Evolutionary conservation across 2,329 filamentous ascomycete genomes (phyloP).

Genomic region (Arthrinium phaeospermum): DNA sequence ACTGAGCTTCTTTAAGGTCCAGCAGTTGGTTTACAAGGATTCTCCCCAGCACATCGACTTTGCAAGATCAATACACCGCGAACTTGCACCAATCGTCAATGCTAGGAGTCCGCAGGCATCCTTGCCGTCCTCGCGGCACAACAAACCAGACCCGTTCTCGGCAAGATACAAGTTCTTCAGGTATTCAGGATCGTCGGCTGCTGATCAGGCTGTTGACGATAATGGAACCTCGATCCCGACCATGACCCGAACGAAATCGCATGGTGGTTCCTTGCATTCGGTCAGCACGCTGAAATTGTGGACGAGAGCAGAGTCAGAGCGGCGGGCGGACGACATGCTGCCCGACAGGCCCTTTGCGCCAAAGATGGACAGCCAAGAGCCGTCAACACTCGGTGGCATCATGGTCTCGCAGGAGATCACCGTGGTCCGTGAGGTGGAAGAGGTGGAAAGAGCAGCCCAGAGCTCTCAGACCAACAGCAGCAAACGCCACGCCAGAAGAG

Average conservation of each 20-base stretch:
- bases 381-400: conserved; percentile 57
- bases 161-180: neutral
- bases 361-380: conserved; percentile 23
- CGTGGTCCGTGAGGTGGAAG: conserved; percentile 49
- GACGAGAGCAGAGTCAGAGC: conserved; percentile 24
- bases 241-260: conserved; percentile 31
- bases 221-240: conserved; percentile 39
- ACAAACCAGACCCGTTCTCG: neutral
- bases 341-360: conserved; percentile 10
- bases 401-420: conserved; percentile 67
- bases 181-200: neutral
- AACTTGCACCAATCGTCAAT: conserved; percentile 59
- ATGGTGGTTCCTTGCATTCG: conserved; percentile 35
- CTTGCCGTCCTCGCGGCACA: neutral
- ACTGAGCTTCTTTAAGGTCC: conserved; percentile 68
- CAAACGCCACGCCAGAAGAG: conserved; percentile 21
- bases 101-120: conserved; percentile 24
- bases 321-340: neutral
- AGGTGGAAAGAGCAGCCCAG: conserved; percentile 24
- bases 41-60: conserved; percentile 64
- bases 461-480: conserved; percentile 22
- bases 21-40: conserved; percentile 65
- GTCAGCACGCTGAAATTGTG: conserved; percentile 42
- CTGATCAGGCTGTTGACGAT: conserved; percentile 32
- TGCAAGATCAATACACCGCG: conserved; percentile 63